These are phyloP conservation scores for Picocystis sp. DNA, from an alignment of 163 green algal species.

Conservation along the genomic window DNA sequence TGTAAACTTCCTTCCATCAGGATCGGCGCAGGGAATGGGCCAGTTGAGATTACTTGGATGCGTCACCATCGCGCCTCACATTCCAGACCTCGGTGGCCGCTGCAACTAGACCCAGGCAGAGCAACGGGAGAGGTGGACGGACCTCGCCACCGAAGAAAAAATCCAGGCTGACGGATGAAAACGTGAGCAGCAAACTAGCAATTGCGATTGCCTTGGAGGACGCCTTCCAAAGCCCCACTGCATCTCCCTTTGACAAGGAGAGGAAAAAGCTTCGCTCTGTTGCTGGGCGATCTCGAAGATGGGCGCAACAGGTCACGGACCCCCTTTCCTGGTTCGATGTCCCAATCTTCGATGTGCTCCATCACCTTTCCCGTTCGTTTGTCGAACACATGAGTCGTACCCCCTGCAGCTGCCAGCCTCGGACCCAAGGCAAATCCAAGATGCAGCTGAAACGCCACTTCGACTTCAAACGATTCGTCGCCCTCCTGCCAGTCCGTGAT, in stretches of 20 bases:
- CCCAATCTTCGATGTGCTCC: constrained; percentile 57
- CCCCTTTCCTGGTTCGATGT: constrained; percentile 42
- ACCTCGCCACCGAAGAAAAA: no score
- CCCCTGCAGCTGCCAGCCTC: constrained; percentile 44
- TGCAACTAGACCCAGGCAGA: no score
- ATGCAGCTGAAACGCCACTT: constrained; percentile 50
- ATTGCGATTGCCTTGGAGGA: background rate
- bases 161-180: no score
- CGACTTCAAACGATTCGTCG: constrained; percentile 32
- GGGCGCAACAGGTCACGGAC: constrained; percentile 19
- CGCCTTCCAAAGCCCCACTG: constrained; percentile 17
- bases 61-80: no score
- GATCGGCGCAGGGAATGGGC: no score
- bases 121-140: no score
- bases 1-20: no score
- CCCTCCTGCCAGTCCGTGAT: constrained; percentile 32
- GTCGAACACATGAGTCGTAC: constrained; percentile 54
- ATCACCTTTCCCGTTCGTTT: constrained; percentile 30
- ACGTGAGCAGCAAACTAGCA: no score
- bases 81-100: no score
- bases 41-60: no score
- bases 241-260: constrained; percentile 24
- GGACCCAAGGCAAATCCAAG: constrained; percentile 57
- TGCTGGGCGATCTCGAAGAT: constrained; percentile 21
- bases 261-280: constrained; percentile 27